phyloP scores from a whole-genome alignment of 306 rosid genomes.

The Sesbania bispinosa region DNA sequence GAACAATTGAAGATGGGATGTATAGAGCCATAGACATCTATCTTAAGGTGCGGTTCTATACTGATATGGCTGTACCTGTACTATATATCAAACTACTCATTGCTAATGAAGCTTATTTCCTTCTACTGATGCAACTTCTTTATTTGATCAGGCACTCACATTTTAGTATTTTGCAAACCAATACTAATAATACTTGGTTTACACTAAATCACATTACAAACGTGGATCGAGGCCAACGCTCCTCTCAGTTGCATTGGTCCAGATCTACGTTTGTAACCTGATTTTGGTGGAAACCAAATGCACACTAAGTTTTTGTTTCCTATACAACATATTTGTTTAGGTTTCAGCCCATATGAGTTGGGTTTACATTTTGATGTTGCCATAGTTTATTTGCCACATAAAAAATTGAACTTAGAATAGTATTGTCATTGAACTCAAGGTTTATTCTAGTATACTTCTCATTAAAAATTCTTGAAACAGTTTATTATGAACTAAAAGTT shows the following conservation, averaged over 20 bases:
- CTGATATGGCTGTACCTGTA: background rate
- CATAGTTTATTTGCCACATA: background rate
- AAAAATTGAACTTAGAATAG: background rate
- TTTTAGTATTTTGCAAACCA: background rate
- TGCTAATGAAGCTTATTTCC: too few relatives aligned
- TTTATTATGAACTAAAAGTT: background rate
- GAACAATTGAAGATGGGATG: slow-evolving; percentile 76
- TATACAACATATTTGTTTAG: background rate
- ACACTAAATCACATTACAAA: too few relatives aligned
- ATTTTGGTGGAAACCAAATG: too few relatives aligned
- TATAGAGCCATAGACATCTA: slow-evolving; percentile 90
- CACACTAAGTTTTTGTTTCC: background rate
- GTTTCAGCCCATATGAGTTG: background rate
- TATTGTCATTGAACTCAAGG: background rate
- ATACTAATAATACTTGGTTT: too few relatives aligned
- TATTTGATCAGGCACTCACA: background rate
- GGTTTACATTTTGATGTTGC: background rate
- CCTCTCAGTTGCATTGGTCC: too few relatives aligned
- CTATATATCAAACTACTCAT: background rate
- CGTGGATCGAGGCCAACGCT: too few relatives aligned
- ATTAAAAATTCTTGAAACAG: background rate
- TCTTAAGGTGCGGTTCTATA: slow-evolving; percentile 57
- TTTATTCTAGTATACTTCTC: background rate
- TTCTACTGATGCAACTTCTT: background rate
- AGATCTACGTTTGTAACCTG: too few relatives aligned